Conservation (phyloP, 441 rosid genomes). For the Omphalea diandra region DNA sequence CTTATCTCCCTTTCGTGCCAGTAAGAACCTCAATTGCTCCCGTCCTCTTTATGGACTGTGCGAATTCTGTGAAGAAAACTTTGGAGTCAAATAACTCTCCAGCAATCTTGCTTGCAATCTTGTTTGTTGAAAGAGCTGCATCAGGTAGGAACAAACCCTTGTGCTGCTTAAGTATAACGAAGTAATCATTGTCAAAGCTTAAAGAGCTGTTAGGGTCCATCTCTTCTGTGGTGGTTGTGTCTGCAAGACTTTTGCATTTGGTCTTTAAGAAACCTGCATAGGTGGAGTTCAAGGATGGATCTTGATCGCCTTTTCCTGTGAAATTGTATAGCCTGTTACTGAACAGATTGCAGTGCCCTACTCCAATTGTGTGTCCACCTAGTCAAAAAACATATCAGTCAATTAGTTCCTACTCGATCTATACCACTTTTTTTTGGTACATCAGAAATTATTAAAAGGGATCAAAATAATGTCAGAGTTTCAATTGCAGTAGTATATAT, state of each 20-base stretch:
- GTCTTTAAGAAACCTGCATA: constrained; percentile 39
- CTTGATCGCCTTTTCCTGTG: no score
- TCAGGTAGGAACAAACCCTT: constrained; percentile 62
- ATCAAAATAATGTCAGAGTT: no score
- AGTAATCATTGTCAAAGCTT: constrained; percentile 46
- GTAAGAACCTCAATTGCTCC: constrained; percentile 22
- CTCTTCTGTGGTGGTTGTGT: constrained; percentile 31
- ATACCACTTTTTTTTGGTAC: no score
- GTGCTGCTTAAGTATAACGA: constrained; percentile 29
- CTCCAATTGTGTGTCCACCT: constrained; percentile 78
- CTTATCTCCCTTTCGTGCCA: constrained; percentile 15
- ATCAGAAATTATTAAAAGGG: no score
- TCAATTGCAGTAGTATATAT: no score
- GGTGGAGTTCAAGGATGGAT: constrained; percentile 40
- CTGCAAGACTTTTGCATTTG: constrained; percentile 32
- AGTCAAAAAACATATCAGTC: not conserved
- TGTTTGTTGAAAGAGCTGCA: constrained; percentile 35
- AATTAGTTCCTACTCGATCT: no score
- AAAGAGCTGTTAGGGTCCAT: constrained; percentile 51
- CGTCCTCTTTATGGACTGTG: constrained; percentile 7
- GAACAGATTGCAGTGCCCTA: constrained; percentile 44
- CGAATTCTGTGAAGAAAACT: constrained; percentile 8
- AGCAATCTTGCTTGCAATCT: not conserved
- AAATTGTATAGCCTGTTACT: constrained; percentile 57
- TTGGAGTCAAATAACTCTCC: not conserved